phyloP scores from a whole-genome alignment of 1,284 basidiomycete genomes.

The Ceratobasidium sp. region DNA sequence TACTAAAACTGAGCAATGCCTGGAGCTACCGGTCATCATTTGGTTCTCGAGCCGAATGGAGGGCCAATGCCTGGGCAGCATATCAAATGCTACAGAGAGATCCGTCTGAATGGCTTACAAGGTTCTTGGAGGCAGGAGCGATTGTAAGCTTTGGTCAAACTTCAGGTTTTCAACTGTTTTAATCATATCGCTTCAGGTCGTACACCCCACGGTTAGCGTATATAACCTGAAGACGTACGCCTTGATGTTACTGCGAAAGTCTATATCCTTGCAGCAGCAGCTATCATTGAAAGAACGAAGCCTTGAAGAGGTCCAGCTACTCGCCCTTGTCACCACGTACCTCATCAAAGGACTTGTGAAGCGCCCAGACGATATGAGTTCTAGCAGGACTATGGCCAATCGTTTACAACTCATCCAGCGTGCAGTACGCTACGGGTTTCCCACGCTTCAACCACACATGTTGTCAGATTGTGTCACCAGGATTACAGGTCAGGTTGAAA shows the following conservation, averaged over 20 bases:
- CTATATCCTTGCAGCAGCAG: no score
- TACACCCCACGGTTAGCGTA: neutral
- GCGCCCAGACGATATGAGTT: constrained; percentile 18
- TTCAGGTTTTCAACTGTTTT: no score
- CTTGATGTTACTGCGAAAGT: no score
- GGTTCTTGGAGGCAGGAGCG: neutral
- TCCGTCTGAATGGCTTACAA: neutral
- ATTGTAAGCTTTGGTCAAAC: no score
- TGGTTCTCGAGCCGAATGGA: neutral
- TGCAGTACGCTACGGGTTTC: neutral
- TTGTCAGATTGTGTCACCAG: neutral
- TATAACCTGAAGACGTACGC: no score
- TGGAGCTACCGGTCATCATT: neutral
- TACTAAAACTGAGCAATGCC: neutral
- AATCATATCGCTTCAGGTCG: neutral
- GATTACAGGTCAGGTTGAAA: neutral
- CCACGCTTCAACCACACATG: neutral
- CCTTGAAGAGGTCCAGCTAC: neutral
- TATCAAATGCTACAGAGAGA: neutral
- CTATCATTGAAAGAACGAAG: no score
- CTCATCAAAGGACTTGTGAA: neutral
- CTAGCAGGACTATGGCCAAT: neutral
- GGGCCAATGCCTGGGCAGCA: neutral
- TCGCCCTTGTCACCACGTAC: neutral
- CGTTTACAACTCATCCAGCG: neutral